A percentile compares a stretch with the other conserved stretches of the same genome.
phyloP scores from a whole-genome alignment of 305 asterid genomes.

The Fraxinus sp. region DNA sequence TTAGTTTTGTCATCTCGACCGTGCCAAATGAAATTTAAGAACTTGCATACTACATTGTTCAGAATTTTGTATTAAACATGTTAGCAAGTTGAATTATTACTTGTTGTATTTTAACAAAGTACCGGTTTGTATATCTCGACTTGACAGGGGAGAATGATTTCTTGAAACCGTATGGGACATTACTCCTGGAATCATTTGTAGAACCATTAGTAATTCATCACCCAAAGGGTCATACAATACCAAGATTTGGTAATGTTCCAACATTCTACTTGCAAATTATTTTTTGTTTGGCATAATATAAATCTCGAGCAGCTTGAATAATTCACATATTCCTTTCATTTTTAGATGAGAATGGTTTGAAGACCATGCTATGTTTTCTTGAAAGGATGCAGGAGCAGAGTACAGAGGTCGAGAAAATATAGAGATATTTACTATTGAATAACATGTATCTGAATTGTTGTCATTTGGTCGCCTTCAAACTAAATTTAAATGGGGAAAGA shows the following conservation, averaged over 20 bases:
- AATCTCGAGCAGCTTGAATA: neutral
- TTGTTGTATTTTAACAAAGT: neutral
- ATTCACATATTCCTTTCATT: neutral
- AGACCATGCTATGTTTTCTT: constrained; percentile 62
- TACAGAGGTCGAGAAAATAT: constrained; percentile 23
- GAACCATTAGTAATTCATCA: constrained; percentile 79
- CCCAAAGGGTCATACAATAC: constrained; percentile 88
- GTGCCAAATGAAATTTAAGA: neutral
- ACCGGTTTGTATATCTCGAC: neutral
- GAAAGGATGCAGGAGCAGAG: constrained; percentile 52
- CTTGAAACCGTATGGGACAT: constrained; percentile 59
- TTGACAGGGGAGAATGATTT: constrained; percentile 79
- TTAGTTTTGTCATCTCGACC: neutral
- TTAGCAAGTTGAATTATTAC: neutral
- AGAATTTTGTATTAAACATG: neutral
- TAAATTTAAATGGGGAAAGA: neutral
- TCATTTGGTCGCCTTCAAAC: neutral
- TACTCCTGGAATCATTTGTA: constrained; percentile 60
- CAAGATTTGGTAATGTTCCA: constrained; percentile 73
- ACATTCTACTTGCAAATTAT: neutral
- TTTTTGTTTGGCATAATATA: neutral
- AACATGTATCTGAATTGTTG: neutral
- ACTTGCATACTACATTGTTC: neutral
- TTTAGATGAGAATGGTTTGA: constrained; percentile 67
- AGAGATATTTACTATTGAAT: neutral